Evolutionary conservation across 179 eudicot genomes (phyloP), one percentile per base, ranked within the genome.

Genomic region (Corrigiola litoralis): DNA sequence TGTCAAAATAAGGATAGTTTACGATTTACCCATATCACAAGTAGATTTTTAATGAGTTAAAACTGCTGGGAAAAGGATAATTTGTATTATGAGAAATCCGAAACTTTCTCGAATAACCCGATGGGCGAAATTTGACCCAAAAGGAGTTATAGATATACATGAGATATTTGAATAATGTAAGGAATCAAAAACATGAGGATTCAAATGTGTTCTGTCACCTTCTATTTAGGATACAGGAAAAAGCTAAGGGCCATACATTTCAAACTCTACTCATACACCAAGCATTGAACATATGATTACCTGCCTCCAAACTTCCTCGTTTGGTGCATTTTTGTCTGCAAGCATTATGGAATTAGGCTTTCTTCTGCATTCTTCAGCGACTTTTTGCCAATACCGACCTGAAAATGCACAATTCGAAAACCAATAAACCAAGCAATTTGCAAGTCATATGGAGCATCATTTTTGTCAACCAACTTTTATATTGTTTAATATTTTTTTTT

Each of bases 291-390:
- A 33, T 25, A 27, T 41, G 24, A 18, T 34, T 65, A 75, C 99
- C 95, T 85, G 94, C 53, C 63, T 79, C 99, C 99, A 94, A 29
- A 94, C 99, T 74, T 94, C 99, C 84, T 85, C 98, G 78, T 90
- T 92, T 51, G 98, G 98, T 65, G 98, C 97, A 79, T 90, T 92
- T 78, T 92, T 92, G 89, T 92, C 98, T 50, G 98, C 98, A 73
- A 92, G 94, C 79, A 87, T 67, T 58, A 92, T 83, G 27, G 90
- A 81, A 71, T 78, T 78, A 60, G 92, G 85, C 58, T 85, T 87
- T 59, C 72, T 84, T 67, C 66, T 71, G 65, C 84, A 78, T 50
- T 74, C 81, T 41, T 84, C 97, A 72, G 88, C 87, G 80, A 94
- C 77, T 75, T 77, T 87, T 70, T 70, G 86, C 99, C 99, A 94